Conservation (phyloP, 192 early-diverging fungal species). For the Lunasporangiospora selenospora region DNA sequence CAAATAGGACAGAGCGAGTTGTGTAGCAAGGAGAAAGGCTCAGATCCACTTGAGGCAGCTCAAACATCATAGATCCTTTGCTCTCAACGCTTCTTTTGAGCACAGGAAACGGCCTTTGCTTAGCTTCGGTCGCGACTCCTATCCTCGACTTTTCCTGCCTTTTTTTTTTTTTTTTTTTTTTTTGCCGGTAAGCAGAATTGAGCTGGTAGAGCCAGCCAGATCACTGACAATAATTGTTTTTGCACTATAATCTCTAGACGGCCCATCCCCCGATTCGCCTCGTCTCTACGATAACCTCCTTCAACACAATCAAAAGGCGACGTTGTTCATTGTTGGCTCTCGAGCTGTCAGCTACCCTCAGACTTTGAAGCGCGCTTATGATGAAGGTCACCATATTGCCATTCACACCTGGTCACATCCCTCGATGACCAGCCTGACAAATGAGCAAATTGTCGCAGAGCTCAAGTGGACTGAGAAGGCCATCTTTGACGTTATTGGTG, state of each 20-base stretch:
- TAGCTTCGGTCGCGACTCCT: no score
- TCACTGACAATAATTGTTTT: background rate
- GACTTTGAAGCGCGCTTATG: slow-evolving; percentile 39
- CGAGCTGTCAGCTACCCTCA: slow-evolving; percentile 39
- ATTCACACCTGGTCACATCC: slow-evolving; percentile 72
- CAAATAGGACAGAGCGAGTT: no score
- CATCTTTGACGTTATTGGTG: slow-evolving; percentile 54
- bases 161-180: no score
- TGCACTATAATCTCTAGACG: slow-evolving; percentile 41
- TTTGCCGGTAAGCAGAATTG: no score
- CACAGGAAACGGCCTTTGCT: no score
- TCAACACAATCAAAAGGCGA: slow-evolving; percentile 31
- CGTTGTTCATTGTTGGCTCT: slow-evolving; percentile 57
- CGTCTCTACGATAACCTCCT: slow-evolving; percentile 16
- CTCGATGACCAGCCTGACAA: slow-evolving; percentile 53
- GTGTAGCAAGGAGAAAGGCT: no score
- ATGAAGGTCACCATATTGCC: slow-evolving; percentile 65
- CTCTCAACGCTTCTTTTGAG: no score
- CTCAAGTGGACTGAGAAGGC: slow-evolving; percentile 60
- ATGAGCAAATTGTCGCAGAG: slow-evolving; percentile 60
- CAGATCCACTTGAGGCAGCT: no score
- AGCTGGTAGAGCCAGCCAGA: no score
- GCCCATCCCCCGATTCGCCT: slow-evolving; percentile 49
- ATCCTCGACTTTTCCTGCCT: no score
- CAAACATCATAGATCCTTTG: no score